Evolutionary conservation across 257 asterid species (phyloP), one percentile per base, ranked within the genome.

Genomic region (Thymus mandschuricus): DNA sequence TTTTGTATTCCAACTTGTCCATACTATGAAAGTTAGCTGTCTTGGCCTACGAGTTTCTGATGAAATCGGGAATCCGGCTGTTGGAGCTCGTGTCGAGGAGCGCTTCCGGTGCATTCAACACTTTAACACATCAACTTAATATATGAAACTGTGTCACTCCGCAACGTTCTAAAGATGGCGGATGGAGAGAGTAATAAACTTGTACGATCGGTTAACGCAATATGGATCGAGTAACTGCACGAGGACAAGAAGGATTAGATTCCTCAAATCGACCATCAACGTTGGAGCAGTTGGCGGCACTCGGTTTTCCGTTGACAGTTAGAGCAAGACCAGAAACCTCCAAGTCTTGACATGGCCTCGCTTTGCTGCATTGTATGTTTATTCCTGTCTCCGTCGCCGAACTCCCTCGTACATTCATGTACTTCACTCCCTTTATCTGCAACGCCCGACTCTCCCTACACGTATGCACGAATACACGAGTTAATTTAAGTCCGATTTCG

Each of bases 391-490:
- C 8, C 8, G 51, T 1, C 12, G 75, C 70, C 13, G 83, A 71
- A 0, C 33, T 72, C 35, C 86, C 83, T 38, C 0, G 27, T 8
- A 81, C n/a, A 2, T 60, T 54, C 4, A 69, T 45, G 64, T 33
- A 77, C 68, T 67, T 81, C 48, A 81, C 82, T 8, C 68, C 70
- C 50, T 44, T 70, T 10, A 81, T 81, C 13, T 41, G 48, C 48
- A 81, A 81, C 78, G n/a, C 50, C 67, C n/a, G 82, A 81, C 27
- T 81, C 78, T 1, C 81, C 79, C 5, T 30, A 3, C 10, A 28
- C 15, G 15, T 12, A 43, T 35, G 10, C 13, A 13, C 3, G 6
- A 49, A 1, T 21, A 21, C 21, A 21, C n/a, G 4, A 49, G 12
- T 48, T n/a, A 55, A 28, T 9, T 6, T 55, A 43, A 43, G 1